Percentiles rank a stretch among this genome's conserved stretches.
Conservation (phyloP, 2,329 filamentous ascomycete species). For the Zymoseptoria brevis region DNA sequence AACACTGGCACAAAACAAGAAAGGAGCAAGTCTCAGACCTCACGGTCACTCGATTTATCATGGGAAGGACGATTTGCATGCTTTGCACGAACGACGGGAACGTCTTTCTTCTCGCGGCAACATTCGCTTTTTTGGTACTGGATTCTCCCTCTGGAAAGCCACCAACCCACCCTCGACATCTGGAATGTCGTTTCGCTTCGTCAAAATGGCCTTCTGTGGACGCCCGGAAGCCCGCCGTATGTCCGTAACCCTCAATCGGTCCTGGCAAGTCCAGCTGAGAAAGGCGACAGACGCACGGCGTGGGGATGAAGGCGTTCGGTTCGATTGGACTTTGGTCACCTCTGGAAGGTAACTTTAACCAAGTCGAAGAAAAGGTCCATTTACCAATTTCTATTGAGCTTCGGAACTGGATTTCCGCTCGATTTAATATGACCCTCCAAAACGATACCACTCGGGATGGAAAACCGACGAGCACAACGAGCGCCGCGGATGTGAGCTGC, state of each 20-base stretch:
- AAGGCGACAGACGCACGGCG: constrained; percentile 8
- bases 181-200: constrained; percentile 12
- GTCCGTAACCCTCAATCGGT: constrained; percentile 10
- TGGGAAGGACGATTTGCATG: constrained; percentile 6
- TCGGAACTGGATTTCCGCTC: constrained; percentile 11
- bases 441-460: not conserved
- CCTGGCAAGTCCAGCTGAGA: constrained; percentile 16
- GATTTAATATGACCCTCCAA: constrained; percentile 17
- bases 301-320: constrained; percentile 14
- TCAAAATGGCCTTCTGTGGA: constrained; percentile 5
- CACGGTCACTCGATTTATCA: constrained; percentile 8
- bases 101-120: not conserved
- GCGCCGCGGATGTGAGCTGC: not conserved
- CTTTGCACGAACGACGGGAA: not conserved
- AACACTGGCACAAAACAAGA: constrained; percentile 3
- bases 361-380: not conserved
- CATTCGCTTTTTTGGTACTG: not conserved
- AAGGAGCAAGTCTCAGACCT: constrained; percentile 8
- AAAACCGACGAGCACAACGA: not conserved
- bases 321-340: not conserved
- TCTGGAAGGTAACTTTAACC: not conserved
- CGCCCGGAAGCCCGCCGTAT: constrained; percentile 19
- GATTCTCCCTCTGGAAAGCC: not conserved
- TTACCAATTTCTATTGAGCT: constrained; percentile 4
- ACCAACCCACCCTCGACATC: constrained; percentile 6